phyloP scores from a whole-genome alignment of 2,329 filamentous ascomycete genomes.

The Colletotrichum nymphaeae region DNA sequence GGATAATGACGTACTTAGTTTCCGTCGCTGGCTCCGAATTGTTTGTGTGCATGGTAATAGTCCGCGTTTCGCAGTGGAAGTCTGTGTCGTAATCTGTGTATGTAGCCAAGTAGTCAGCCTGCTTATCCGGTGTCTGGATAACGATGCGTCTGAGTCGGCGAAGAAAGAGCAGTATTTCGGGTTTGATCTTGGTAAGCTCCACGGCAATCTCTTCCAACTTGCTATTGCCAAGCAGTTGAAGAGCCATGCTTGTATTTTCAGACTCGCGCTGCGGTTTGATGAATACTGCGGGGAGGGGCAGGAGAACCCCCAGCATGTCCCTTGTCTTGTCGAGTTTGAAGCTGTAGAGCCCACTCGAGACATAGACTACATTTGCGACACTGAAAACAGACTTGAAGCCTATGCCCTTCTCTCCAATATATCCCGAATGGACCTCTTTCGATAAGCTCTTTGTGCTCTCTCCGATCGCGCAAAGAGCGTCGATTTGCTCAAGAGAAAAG shows the following conservation, averaged over 20 bases:
- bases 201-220: no score
- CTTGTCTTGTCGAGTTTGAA: constrained; percentile 45
- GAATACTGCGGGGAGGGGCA: constrained; percentile 37
- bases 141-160: constrained; percentile 36
- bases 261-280: not conserved
- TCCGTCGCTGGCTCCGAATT: no score
- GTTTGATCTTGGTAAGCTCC: constrained; percentile 32
- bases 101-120: not conserved
- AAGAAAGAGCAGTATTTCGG: constrained; percentile 43
- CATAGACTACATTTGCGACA: constrained; percentile 44
- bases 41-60: no score
- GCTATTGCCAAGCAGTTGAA: no score
- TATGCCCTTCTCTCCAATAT: constrained; percentile 51
- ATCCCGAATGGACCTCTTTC: constrained; percentile 36
- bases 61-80: no score
- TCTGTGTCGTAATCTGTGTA: not conserved
- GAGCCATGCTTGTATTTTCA: no score
- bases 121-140: not conserved
- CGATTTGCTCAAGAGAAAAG: constrained; percentile 45
- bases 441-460: constrained; percentile 46
- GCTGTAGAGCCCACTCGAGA: constrained; percentile 42
- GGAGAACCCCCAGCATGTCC: constrained; percentile 47
- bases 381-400: constrained; percentile 52
- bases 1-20: not conserved
- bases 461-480: constrained; percentile 46